Evolutionary conservation across 2,329 filamentous ascomycete species (phyloP).

Genomic region (Coniochaeta prunicola): DNA sequence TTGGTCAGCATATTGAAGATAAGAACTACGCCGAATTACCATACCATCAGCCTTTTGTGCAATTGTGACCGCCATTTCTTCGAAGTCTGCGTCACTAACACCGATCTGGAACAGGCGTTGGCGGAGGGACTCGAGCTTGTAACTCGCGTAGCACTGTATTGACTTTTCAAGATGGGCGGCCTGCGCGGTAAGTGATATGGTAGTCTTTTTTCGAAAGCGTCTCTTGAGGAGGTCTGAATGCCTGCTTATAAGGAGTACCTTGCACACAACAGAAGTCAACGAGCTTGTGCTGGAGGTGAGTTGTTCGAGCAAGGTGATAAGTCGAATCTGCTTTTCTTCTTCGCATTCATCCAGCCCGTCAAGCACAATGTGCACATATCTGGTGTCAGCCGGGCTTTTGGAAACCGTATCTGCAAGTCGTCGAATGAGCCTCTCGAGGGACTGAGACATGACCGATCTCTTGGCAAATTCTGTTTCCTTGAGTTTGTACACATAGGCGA

Average conservation of each 20-base stretch:
- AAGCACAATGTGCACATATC: slow-evolving; percentile 18
- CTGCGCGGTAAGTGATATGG: slow-evolving; percentile 18
- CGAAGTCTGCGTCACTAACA: slow-evolving; percentile 10
- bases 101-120: slow-evolving; percentile 11
- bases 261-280: slow-evolving; percentile 12
- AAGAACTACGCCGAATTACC: background rate
- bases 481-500: slow-evolving; percentile 16
- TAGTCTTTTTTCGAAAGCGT: slow-evolving; percentile 9
- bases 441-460: slow-evolving; percentile 7
- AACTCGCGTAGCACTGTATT: slow-evolving; percentile 13
- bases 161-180: slow-evolving; percentile 10
- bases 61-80: slow-evolving; percentile 11
- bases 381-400: background rate
- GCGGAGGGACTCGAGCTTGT: slow-evolving; percentile 7
- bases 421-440: slow-evolving; percentile 16
- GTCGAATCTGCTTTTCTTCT: slow-evolving; percentile 5
- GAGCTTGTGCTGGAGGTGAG: slow-evolving; percentile 3
- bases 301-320: slow-evolving; percentile 11
- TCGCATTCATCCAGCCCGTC: slow-evolving; percentile 20
- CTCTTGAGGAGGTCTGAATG: slow-evolving; percentile 9
- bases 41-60: slow-evolving; percentile 19
- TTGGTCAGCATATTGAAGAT: background rate
- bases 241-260: slow-evolving; percentile 19
- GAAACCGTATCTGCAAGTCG: slow-evolving; percentile 9
- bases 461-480: slow-evolving; percentile 15